phyloP scores from a whole-genome alignment of 768 basidiomycete species.

The Agrocybe pediades region DNA sequence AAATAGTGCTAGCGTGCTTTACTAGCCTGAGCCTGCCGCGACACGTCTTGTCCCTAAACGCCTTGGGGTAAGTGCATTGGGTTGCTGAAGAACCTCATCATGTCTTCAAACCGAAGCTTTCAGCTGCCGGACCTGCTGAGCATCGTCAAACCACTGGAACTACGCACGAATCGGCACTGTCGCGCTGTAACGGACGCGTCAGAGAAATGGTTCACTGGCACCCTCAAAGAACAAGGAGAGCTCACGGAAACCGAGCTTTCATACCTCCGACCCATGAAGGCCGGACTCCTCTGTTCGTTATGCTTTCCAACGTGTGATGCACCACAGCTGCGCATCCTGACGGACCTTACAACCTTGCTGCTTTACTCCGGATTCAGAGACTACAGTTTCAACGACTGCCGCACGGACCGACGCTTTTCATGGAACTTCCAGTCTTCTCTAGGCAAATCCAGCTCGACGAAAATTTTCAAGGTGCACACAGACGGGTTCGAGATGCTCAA shows the following conservation, averaged over 20 bases:
- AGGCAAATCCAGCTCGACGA: neutral
- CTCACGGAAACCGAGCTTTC: conserved; percentile 29
- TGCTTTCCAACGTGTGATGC: conserved; percentile 62
- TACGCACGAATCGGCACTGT: conserved; percentile 43
- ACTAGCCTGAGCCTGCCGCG: too few relatives aligned
- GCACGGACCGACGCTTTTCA: neutral
- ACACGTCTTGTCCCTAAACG: too few relatives aligned
- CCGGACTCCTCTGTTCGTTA: conserved; percentile 56
- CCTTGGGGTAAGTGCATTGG: too few relatives aligned
- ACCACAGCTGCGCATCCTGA: conserved; percentile 53
- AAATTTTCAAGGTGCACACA: neutral
- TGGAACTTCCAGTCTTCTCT: neutral
- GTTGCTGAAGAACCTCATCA: too few relatives aligned
- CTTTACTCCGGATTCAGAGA: conserved; percentile 35
- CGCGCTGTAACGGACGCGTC: conserved; percentile 32
- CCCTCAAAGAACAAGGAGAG: conserved; percentile 14
- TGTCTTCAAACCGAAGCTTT: conserved; percentile 29
- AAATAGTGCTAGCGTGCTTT: too few relatives aligned
- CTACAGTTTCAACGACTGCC: neutral
- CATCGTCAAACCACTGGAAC: conserved; percentile 31
- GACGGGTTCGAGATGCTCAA: conserved; percentile 21
- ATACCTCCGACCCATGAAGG: conserved; percentile 28
- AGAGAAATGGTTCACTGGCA: conserved; percentile 28
- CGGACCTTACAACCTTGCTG: conserved; percentile 50
- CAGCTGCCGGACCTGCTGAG: conserved; percentile 43